Evolutionary conservation across 495 filamentous ascomycete species (phyloP).

Genomic region (Xylaria venustula): DNA sequence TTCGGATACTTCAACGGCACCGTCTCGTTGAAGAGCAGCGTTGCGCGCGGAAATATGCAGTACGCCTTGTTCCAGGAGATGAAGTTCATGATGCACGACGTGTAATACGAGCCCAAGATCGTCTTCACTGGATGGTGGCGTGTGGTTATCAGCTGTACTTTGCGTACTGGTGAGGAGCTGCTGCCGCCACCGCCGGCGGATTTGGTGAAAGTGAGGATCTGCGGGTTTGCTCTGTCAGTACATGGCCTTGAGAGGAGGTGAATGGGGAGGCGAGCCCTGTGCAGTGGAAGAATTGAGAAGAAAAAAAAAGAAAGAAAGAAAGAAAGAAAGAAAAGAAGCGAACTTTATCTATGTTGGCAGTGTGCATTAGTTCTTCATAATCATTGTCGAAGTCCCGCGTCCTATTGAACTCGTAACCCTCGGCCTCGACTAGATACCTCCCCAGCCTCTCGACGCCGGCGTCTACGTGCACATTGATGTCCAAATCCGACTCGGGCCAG

Average conservation of each 20-base stretch:
- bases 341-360: too few relatives aligned
- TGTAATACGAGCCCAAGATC: neutral
- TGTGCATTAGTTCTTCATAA: too few relatives aligned
- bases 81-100: neutral
- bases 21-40: neutral
- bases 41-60: neutral
- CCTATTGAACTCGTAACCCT: neutral
- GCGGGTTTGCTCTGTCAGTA: neutral
- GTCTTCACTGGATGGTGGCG: neutral
- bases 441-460: neutral
- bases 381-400: neutral
- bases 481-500: neutral
- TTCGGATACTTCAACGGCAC: neutral
- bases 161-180: neutral
- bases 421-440: neutral
- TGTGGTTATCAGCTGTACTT: neutral
- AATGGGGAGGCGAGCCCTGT: too few relatives aligned
- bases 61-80: slow-evolving; percentile 1
- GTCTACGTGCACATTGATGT: neutral
- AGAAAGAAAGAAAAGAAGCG: neutral
- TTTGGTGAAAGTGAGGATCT: too few relatives aligned
- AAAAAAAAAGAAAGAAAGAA: too few relatives aligned
- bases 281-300: too few relatives aligned
- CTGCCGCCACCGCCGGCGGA: neutral
- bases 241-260: too few relatives aligned